A percentile compares a stretch with the other conserved stretches of the same genome.
Conservation (phyloP, 1,284 basidiomycete genomes). For the Mycosarcoma maydis region DNA sequence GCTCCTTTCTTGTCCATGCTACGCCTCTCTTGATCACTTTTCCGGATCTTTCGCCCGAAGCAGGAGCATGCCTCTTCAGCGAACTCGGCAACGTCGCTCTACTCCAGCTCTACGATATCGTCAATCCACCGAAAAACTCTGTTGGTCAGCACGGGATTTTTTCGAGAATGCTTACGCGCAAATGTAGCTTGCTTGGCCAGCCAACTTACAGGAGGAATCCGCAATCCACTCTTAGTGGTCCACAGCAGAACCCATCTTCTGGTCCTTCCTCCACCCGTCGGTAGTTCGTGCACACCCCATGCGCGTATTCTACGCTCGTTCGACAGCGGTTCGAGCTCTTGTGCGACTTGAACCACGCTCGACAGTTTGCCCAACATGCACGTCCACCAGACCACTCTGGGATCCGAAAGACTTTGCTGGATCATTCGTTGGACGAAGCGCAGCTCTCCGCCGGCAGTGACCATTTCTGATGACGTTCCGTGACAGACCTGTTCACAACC, state of each 20-base stretch:
- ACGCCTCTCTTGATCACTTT: conserved; percentile 10
- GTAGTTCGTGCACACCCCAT: conserved; percentile 82
- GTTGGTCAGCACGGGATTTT: too few relatives aligned
- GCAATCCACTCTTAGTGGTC: conserved; percentile 62
- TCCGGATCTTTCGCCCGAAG: conserved; percentile 2
- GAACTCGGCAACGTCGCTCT: conserved; percentile 1
- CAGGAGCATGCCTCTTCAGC: conserved; percentile 1
- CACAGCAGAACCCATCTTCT: conserved; percentile 88
- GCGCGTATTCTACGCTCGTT: conserved; percentile 71
- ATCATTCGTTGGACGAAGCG: conserved; percentile 82
- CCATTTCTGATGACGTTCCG: conserved; percentile 83
- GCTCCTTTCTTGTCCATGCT: conserved; percentile 19
- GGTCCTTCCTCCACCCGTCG: conserved; percentile 78
- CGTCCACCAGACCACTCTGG: conserved; percentile 76
- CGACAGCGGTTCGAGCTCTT: conserved; percentile 70
- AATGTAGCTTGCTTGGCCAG: too few relatives aligned
- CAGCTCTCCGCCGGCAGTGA: conserved; percentile 84
- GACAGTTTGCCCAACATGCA: conserved; percentile 88
- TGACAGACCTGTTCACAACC: conserved; percentile 69
- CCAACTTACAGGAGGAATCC: too few relatives aligned
- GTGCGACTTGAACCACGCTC: conserved; percentile 75
- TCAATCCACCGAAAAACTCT: too few relatives aligned
- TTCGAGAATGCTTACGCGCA: too few relatives aligned
- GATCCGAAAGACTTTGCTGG: conserved; percentile 75
- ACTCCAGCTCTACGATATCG: not conserved